phyloP scores from a whole-genome alignment of 768 basidiomycete genomes.

The Podaxis carcinomalis region DNA sequence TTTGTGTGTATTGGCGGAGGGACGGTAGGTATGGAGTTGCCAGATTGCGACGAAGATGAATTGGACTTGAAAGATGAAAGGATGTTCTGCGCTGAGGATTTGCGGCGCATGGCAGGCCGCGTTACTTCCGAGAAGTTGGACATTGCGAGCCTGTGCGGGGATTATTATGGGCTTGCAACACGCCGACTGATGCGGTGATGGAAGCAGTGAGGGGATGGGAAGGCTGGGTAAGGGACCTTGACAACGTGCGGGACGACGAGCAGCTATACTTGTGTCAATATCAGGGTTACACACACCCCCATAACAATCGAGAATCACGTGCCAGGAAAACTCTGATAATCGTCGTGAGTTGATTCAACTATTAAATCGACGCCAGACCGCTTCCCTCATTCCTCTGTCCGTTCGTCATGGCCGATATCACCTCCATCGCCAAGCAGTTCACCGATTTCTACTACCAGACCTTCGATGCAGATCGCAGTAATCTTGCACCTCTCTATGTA shows the following conservation, averaged over 20 bases:
- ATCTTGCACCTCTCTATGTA: slow-evolving; percentile 73
- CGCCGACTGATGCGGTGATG: neutral
- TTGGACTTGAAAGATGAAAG: slow-evolving; percentile 67
- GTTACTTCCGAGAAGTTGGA: slow-evolving; percentile 33
- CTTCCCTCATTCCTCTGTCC: slow-evolving; percentile 13
- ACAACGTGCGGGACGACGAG: slow-evolving; percentile 8
- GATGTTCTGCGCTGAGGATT: slow-evolving; percentile 82
- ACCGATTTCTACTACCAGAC: slow-evolving; percentile 77
- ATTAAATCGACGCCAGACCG: slow-evolving; percentile 10
- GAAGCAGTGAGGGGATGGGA: slow-evolving; percentile 1
- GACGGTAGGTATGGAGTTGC: slow-evolving; percentile 30
- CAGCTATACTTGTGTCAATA: slow-evolving; percentile 11
- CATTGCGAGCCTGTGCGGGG: slow-evolving; percentile 21
- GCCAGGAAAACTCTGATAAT: slow-evolving; percentile 1
- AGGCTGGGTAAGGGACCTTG: slow-evolving; percentile 2
- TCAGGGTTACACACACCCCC: neutral
- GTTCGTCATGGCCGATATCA: slow-evolving; percentile 55
- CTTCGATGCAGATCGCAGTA: slow-evolving; percentile 62
- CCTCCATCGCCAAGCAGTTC: slow-evolving; percentile 73
- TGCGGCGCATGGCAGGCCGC: slow-evolving; percentile 73
- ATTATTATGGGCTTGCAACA: neutral
- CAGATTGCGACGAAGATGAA: slow-evolving; percentile 22
- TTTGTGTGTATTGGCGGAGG: slow-evolving; percentile 26
- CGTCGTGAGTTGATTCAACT: slow-evolving; percentile 5
- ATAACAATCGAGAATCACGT: slow-evolving; percentile 10